Percentiles rank a stretch among this genome's conserved stretches.
phyloP scores from a whole-genome alignment of 768 basidiomycete genomes.

The Tricholoma flavovirens region DNA sequence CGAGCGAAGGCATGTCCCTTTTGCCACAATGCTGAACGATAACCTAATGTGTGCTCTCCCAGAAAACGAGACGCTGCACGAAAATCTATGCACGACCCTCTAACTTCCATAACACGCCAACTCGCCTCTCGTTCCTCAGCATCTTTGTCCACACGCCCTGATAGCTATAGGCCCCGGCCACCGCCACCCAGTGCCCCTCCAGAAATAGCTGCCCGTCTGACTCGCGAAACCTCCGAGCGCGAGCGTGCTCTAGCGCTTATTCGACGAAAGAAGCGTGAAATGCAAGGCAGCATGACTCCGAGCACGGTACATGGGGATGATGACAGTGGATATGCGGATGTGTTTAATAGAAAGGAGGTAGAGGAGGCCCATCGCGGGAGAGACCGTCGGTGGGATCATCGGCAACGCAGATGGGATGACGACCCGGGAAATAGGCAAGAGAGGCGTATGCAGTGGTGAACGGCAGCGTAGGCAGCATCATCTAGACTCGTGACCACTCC shows the following conservation, averaged over 20 bases:
- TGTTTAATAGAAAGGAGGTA: conserved; percentile 66
- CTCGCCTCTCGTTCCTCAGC: conserved; percentile 38
- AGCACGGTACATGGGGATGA: conserved; percentile 54
- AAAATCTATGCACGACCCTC: conserved; percentile 64
- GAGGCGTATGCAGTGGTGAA: neutral
- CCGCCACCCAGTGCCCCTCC: conserved; percentile 26
- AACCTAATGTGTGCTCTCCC: conserved; percentile 2
- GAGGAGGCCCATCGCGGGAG: conserved; percentile 61
- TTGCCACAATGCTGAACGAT: neutral
- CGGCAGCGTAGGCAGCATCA: too few relatives aligned
- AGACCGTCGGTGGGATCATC: conserved; percentile 29
- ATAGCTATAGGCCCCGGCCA: conserved; percentile 13
- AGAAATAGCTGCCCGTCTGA: conserved; percentile 52
- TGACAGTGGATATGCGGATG: conserved; percentile 53
- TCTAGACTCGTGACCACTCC: too few relatives aligned
- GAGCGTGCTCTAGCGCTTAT: conserved; percentile 72
- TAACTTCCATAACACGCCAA: conserved; percentile 67
- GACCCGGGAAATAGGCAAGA: conserved; percentile 4
- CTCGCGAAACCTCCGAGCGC: conserved; percentile 71
- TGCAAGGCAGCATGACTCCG: conserved; percentile 62
- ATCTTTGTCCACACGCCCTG: conserved; percentile 12
- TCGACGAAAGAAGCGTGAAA: conserved; percentile 57
- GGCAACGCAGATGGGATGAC: conserved; percentile 10
- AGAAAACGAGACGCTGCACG: conserved; percentile 60
- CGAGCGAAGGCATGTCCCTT: conserved; percentile 28